These are phyloP conservation scores for Ganoderma multipileum DNA, from an alignment of 1,284 basidiomycete species.

Conservation along the genomic window DNA sequence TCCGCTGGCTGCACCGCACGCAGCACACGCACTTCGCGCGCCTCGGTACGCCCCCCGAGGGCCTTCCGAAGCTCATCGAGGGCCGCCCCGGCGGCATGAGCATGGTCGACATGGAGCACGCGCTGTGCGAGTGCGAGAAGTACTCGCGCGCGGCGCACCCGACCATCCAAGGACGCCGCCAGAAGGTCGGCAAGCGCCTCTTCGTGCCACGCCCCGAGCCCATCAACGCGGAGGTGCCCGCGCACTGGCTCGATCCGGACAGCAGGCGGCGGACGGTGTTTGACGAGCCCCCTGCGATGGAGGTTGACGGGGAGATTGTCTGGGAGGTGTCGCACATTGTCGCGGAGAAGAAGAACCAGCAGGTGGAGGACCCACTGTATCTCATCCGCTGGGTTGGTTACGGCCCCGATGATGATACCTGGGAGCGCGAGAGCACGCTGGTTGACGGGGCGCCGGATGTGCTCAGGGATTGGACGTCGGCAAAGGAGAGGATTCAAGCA, in stretches of 20 bases:
- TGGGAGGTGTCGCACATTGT: slow-evolving; percentile 47
- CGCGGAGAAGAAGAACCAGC: slow-evolving; percentile 34
- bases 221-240: slow-evolving; percentile 41
- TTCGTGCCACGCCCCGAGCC: slow-evolving; percentile 34
- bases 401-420: slow-evolving; percentile 52
- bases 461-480: slow-evolving; percentile 41
- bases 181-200: slow-evolving; percentile 29
- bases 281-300: slow-evolving; percentile 30
- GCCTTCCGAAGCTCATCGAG: slow-evolving; percentile 39
- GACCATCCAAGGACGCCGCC: slow-evolving; percentile 39
- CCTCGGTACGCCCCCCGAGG: slow-evolving; percentile 38
- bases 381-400: slow-evolving; percentile 57
- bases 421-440: slow-evolving; percentile 47
- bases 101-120: slow-evolving; percentile 53
- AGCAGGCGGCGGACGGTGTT: slow-evolving; percentile 18
- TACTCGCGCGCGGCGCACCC: slow-evolving; percentile 45
- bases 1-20: slow-evolving; percentile 45
- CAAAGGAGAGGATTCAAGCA: slow-evolving; percentile 34
- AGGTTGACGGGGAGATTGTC: slow-evolving; percentile 30
- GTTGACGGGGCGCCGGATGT: slow-evolving; percentile 40
- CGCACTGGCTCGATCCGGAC: slow-evolving; percentile 37
- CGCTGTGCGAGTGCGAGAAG: slow-evolving; percentile 53
- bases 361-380: slow-evolving; percentile 36
- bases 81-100: slow-evolving; percentile 35
- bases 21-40: slow-evolving; percentile 47